Base-by-base conservation (phyloP, 1,284 basidiomycete genomes). In the Erythrobasidium hasegawianum region DNA sequence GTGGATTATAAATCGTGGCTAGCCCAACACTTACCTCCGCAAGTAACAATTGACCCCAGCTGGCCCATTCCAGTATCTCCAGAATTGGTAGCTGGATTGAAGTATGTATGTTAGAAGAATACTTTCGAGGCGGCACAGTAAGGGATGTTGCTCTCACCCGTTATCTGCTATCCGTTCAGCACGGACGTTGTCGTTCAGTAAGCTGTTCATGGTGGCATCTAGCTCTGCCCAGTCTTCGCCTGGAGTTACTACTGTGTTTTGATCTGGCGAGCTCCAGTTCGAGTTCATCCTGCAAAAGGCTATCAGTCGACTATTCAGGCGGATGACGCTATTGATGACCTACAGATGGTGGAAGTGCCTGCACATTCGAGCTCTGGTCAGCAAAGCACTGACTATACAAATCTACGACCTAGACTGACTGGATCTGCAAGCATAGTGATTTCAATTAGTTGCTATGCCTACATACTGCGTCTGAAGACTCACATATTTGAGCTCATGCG, bases 321-420 rank as follows among this genome's bases (percentile, higher is more conserved):
- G n/a, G n/a, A n/a, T n/a, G n/a, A n/a, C n/a, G n/a, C n/a, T n/a
- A n/a, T n/a, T n/a, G n/a, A n/a, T n/a, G n/a, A n/a, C 72, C 58
- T 77, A 69, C n/a, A 78, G 70, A 67, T 77, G 77, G 60, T 78
- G 76, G 64, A 75, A 78, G 64, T 78, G 77, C 64, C 77, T 75
- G n/a, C 18, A 39, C 41, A 33, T 33, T 33, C 5, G n/a, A n/a
- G n/a, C n/a, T n/a, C n/a, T n/a, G n/a, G n/a, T n/a, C n/a, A n/a
- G n/a, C n/a, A n/a, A n/a, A n/a, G n/a, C n/a, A n/a, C n/a, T n/a
- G n/a, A n/a, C n/a, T n/a, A n/a, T n/a, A n/a, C n/a, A n/a, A n/a
- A n/a, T n/a, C n/a, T n/a, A n/a, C n/a, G n/a, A 54, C 8, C 52
- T 26, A 61, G n/a, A 26, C 26, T 22, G 11, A 57, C 18, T 18